Conservation (phyloP, 2,329 filamentous ascomycete species). For the Aspergillus proliferans region DNA sequence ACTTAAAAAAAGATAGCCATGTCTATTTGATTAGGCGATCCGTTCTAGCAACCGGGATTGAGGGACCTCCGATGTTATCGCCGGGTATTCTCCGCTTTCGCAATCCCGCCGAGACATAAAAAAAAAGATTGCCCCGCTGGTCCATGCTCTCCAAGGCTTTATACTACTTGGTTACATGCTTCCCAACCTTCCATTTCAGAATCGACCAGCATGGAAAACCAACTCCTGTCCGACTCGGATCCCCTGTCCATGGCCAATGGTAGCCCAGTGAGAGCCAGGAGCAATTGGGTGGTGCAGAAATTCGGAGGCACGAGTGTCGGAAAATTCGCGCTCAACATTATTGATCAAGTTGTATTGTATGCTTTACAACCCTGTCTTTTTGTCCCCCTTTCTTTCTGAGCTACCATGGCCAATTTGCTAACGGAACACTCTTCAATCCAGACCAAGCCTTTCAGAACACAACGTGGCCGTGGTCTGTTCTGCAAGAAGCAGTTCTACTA, state of each 20-base stretch:
- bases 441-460: conserved; percentile 58
- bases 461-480: conserved; percentile 92
- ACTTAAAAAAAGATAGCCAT: too few relatives aligned
- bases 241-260: conserved; percentile 10
- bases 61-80: background rate
- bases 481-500: conserved; percentile 87
- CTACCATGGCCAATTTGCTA: background rate
- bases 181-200: conserved; percentile 1
- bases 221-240: conserved; percentile 7
- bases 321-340: conserved; percentile 77
- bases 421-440: conserved; percentile 24
- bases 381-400: background rate
- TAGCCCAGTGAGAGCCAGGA: conserved; percentile 13
- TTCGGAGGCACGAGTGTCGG: conserved; percentile 94
- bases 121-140: conserved; percentile 6
- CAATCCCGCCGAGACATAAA: conserved; percentile 19
- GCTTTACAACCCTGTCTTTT: conserved; percentile 12
- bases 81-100: conserved; percentile 11
- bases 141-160: conserved; percentile 7
- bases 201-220: conserved; percentile 12
- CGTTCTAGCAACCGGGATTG: too few relatives aligned
- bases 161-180: background rate
- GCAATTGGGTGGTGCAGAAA: conserved; percentile 81
- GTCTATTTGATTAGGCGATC: too few relatives aligned
- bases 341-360: conserved; percentile 63